These are phyloP conservation scores for Spergularia azorica DNA, from an alignment of 179 eudicot genomes.

Conservation along the genomic window DNA sequence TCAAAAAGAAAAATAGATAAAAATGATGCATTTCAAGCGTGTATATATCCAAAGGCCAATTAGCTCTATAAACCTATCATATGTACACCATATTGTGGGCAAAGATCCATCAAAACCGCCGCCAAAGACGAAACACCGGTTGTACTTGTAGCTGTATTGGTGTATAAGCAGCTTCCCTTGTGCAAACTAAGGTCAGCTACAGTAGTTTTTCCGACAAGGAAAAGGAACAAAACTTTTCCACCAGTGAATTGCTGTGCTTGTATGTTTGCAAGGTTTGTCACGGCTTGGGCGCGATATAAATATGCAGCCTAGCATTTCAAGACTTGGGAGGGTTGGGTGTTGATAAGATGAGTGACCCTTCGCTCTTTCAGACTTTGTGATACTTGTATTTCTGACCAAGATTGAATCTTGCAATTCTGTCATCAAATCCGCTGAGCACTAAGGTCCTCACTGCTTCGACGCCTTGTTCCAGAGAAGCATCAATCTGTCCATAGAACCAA, in stretches of 20 bases:
- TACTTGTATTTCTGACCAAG: slow-evolving; percentile 91
- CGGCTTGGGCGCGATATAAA: background rate
- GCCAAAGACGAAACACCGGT: background rate
- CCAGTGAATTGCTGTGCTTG: background rate
- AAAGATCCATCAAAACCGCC: background rate
- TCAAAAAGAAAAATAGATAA: too few species aligned
- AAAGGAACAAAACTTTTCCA: background rate
- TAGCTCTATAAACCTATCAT: slow-evolving; percentile 14
- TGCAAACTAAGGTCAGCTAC: background rate
- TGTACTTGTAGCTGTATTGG: background rate
- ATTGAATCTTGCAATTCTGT: slow-evolving; percentile 65
- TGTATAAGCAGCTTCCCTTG: background rate
- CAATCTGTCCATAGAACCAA: slow-evolving; percentile 52
- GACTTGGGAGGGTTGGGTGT: background rate
- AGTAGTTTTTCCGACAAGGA: background rate
- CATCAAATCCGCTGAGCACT: slow-evolving; percentile 68
- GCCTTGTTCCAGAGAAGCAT: slow-evolving; percentile 87
- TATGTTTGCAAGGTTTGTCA: slow-evolving; percentile 1
- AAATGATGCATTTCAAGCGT: too few species aligned
- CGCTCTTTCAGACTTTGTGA: slow-evolving; percentile 56
- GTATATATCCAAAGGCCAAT: background rate
- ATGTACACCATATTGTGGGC: slow-evolving; percentile 4
- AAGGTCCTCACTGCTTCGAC: slow-evolving; percentile 74
- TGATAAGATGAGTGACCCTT: background rate
- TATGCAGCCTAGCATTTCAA: background rate